A percentile compares a stretch with the other conserved stretches of the same genome.
phyloP scores from a whole-genome alignment of 768 basidiomycete genomes.

The Chalciporus pseudorubinellus region DNA sequence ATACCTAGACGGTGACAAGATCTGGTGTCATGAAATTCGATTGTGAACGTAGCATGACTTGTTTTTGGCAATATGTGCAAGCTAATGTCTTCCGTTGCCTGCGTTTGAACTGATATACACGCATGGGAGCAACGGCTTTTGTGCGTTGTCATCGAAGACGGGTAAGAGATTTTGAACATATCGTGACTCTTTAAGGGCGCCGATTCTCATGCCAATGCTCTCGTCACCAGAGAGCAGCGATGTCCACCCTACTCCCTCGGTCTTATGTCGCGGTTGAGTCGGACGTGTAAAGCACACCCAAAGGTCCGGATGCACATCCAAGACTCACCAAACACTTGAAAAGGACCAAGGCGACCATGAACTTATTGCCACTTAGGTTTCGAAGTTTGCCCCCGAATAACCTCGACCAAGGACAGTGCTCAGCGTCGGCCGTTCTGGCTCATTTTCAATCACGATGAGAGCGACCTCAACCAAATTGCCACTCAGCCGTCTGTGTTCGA shows the following conservation, averaged over 20 bases:
- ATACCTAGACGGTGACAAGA: conserved; percentile 59
- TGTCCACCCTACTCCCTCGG: conserved; percentile 3
- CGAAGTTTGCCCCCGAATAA: conserved; percentile 14
- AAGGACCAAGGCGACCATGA: neutral
- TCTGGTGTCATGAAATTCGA: conserved; percentile 8
- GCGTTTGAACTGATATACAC: neutral
- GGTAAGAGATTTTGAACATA: neutral
- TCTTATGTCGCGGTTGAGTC: neutral
- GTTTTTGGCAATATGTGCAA: conserved; percentile 16
- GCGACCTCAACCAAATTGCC: conserved; percentile 50
- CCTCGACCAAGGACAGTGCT: conserved; percentile 26
- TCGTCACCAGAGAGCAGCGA: neutral
- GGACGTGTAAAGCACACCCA: neutral
- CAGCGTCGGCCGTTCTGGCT: conserved; percentile 3
- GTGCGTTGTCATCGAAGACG: too few species aligned
- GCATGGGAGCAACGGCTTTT: neutral
- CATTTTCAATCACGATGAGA: conserved; percentile 28
- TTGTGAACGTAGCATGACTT: conserved; percentile 17
- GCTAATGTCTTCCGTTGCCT: conserved; percentile 6
- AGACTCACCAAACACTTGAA: neutral
- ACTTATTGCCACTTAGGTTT: neutral
- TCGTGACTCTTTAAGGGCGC: neutral
- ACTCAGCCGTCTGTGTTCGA: conserved; percentile 65
- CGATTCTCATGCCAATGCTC: too few species aligned
- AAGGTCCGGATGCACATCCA: neutral